Percentiles rank a stretch among this genome's conserved stretches.
Evolutionary conservation across 2,329 filamentous ascomycete genomes (phyloP).

Genomic region (Mariannaea sp.): DNA sequence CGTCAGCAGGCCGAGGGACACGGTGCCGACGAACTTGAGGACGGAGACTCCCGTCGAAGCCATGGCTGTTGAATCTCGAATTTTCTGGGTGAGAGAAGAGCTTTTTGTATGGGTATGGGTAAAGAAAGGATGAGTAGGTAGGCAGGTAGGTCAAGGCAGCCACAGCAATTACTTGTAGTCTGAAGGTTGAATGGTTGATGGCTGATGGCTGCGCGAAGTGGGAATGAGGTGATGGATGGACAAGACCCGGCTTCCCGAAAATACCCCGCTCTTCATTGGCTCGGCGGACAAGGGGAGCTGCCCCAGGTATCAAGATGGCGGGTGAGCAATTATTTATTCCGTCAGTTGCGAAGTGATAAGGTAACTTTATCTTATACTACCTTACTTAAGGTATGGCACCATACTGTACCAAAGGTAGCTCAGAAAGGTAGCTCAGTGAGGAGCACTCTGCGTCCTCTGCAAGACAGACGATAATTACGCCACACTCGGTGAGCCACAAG

Average conservation of each 20-base stretch:
- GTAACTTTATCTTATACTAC: no score
- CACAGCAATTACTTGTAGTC: no score
- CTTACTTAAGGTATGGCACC: no score
- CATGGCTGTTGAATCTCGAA: slow-evolving; percentile 51
- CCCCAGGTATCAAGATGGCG: slow-evolving; percentile 6
- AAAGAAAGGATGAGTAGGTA: not conserved
- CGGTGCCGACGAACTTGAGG: slow-evolving; percentile 91
- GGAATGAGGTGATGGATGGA: slow-evolving; percentile 25
- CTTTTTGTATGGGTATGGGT: no score
- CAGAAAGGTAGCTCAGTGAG: no score
- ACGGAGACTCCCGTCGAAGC: slow-evolving; percentile 71
- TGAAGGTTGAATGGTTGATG: no score
- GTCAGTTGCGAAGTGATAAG: not conserved
- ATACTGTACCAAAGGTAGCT: no score
- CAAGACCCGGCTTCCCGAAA: slow-evolving; percentile 20
- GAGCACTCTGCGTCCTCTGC: no score
- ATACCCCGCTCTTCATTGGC: slow-evolving; percentile 20
- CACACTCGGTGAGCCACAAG: slow-evolving; percentile 4
- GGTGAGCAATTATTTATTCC: not conserved
- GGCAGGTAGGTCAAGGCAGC: no score
- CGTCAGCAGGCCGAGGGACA: slow-evolving; percentile 85
- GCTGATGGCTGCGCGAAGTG: not conserved
- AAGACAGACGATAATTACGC: no score
- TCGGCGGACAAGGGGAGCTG: slow-evolving; percentile 14
- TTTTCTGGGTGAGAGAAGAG: not conserved